Evolutionary conservation across 345 rosid species (phyloP).

Genomic region (Moricandia moricandioides): DNA sequence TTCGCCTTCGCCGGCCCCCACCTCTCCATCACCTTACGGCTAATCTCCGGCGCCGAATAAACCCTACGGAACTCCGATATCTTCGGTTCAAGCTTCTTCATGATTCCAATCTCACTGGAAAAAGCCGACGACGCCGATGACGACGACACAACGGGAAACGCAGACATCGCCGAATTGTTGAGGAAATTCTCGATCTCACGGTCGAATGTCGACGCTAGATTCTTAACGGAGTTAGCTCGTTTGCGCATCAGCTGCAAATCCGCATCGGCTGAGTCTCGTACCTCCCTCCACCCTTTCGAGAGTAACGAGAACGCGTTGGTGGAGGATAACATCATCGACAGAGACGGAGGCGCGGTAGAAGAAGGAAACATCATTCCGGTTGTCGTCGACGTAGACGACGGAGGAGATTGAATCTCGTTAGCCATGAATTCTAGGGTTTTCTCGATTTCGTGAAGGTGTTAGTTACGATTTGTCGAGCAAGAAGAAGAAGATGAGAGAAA

Average conservation of each 20-base stretch:
- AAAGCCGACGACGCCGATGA: slow-evolving; percentile 41
- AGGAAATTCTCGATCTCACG: slow-evolving; percentile 83
- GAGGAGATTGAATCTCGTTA: slow-evolving; percentile 35
- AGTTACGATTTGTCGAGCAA: slow-evolving; percentile 4
- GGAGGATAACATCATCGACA: slow-evolving; percentile 43
- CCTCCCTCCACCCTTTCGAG: slow-evolving; percentile 90
- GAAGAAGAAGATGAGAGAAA: not conserved
- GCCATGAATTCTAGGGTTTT: slow-evolving; percentile 44
- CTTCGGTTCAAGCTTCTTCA: slow-evolving; percentile 88
- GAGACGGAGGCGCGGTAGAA: slow-evolving; percentile 21
- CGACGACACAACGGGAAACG: slow-evolving; percentile 51
- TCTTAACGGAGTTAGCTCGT: slow-evolving; percentile 85
- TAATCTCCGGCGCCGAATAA: slow-evolving; percentile 90
- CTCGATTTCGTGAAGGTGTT: slow-evolving; percentile 26
- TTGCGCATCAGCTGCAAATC: slow-evolving; percentile 77
- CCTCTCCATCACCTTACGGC: slow-evolving; percentile 78
- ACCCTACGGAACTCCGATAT: slow-evolving; percentile 81
- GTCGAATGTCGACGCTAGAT: slow-evolving; percentile 80
- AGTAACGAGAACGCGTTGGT: slow-evolving; percentile 73
- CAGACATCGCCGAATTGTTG: slow-evolving; percentile 54
- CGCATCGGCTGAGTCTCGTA: slow-evolving; percentile 88
- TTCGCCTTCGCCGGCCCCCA: slow-evolving; percentile 70
- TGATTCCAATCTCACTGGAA: slow-evolving; percentile 61
- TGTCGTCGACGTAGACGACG: slow-evolving; percentile 34
- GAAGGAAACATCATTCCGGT: not conserved